These are phyloP conservation scores for Artomyces pyxidatus DNA, from an alignment of 768 basidiomycete genomes.

Conservation along the genomic window DNA sequence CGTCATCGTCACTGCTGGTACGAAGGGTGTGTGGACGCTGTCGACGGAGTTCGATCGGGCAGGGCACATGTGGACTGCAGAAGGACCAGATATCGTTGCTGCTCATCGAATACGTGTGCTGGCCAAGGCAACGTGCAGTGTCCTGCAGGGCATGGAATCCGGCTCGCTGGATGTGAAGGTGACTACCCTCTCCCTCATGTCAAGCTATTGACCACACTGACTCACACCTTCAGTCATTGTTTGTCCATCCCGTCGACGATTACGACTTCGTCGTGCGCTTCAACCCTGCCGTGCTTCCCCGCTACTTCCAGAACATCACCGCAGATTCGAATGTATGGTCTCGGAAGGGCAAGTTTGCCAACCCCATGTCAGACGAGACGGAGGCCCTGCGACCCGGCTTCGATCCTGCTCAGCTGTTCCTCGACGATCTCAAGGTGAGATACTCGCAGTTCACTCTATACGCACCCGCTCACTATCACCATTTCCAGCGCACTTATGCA, in stretches of 20 bases:
- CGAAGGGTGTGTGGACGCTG: conserved; percentile 62
- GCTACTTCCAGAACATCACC: conserved; percentile 65
- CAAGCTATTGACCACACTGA: too few species aligned
- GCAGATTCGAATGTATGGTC: conserved; percentile 42
- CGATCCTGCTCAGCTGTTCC: conserved; percentile 65
- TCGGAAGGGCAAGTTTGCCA: conserved; percentile 36
- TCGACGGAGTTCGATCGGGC: conserved; percentile 68
- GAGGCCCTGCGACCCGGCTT: conserved; percentile 53
- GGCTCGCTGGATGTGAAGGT: conserved; percentile 57
- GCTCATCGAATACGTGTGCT: conserved; percentile 66
- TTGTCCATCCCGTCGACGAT: conserved; percentile 73
- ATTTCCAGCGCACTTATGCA: conserved; percentile 52
- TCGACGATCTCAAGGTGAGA: conserved; percentile 65
- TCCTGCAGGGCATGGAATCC: conserved; percentile 42
- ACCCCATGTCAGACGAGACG: conserved; percentile 28
- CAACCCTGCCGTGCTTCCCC: conserved; percentile 51
- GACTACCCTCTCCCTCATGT: too few species aligned
- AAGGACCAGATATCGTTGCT: conserved; percentile 59
- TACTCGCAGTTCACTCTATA: background rate
- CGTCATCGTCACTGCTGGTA: conserved; percentile 26
- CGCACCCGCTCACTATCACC: conserved; percentile 3
- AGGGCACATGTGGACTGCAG: conserved; percentile 71
- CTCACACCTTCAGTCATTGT: too few species aligned
- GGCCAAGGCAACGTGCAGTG: conserved; percentile 66
- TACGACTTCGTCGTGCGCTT: conserved; percentile 84